These are phyloP conservation scores for Neodidymelliopsis sp. DNA, from an alignment of 2,329 filamentous ascomycete genomes.

Conservation along the genomic window DNA sequence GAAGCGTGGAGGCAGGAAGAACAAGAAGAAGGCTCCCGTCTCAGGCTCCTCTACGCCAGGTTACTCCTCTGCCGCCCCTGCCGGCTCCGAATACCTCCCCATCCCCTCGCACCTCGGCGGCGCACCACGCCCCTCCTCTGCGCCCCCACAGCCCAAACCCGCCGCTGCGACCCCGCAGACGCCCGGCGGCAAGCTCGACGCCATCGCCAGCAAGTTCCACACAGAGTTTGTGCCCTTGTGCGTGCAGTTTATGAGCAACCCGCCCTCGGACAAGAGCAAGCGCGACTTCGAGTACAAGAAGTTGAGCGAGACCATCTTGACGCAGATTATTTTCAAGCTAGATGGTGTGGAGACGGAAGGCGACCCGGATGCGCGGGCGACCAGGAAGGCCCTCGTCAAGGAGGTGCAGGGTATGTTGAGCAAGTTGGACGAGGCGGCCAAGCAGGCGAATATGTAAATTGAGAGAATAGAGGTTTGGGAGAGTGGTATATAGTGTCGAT, in stretches of 20 bases:
- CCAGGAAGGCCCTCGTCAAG: slow-evolving; percentile 75
- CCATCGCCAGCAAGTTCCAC: slow-evolving; percentile 70
- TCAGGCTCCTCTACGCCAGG: slow-evolving; percentile 53
- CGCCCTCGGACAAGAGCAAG: slow-evolving; percentile 69
- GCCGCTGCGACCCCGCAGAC: slow-evolving; percentile 42
- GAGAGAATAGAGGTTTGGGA: not conserved
- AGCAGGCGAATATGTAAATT: slow-evolving; percentile 16
- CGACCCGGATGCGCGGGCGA: slow-evolving; percentile 67
- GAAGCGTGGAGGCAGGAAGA: slow-evolving; percentile 50
- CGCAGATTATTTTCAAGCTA: slow-evolving; percentile 77
- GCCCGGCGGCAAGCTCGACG: slow-evolving; percentile 66
- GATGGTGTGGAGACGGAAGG: slow-evolving; percentile 79
- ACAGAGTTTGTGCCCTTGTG: slow-evolving; percentile 71
- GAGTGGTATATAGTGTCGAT: not conserved
- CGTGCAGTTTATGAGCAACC: slow-evolving; percentile 65
- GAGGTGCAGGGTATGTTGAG: slow-evolving; percentile 73
- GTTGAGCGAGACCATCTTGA: slow-evolving; percentile 77
- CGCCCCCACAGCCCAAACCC: slow-evolving; percentile 48
- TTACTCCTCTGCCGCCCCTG: slow-evolving; percentile 35
- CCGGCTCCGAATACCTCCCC: slow-evolving; percentile 49
- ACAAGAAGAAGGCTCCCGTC: slow-evolving; percentile 54
- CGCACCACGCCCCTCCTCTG: slow-evolving; percentile 43
- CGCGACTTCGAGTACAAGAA: slow-evolving; percentile 76
- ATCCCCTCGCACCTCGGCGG: slow-evolving; percentile 46
- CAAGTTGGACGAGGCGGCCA: slow-evolving; percentile 64